A percentile compares a stretch with the other conserved stretches of the same genome.
These are phyloP conservation scores for Trifolium fragiferum DNA, from an alignment of 306 rosid species.

Conservation along the genomic window DNA sequence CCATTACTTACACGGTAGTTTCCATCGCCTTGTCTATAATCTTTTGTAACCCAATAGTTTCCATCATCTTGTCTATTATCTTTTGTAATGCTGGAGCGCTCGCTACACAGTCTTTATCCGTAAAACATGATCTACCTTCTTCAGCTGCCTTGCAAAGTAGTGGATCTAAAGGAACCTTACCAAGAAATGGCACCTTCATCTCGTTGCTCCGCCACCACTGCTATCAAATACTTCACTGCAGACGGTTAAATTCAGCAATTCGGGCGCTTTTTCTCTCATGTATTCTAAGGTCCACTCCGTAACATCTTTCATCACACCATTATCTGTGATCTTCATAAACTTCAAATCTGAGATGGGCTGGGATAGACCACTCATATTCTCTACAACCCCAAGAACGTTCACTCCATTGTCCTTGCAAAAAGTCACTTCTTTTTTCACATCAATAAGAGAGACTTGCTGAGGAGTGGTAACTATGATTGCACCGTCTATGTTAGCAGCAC, in stretches of 20 bases:
- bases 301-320: constrained; percentile 75
- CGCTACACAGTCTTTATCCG: constrained; percentile 57
- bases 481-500: constrained; percentile 76
- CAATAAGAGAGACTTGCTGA: constrained; percentile 87
- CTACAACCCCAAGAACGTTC: constrained; percentile 82
- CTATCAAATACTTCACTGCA: constrained; percentile 85
- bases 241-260: constrained; percentile 60
- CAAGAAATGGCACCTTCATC: constrained; percentile 86
- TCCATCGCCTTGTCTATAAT: constrained; percentile 70
- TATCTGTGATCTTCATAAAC: constrained; percentile 59
- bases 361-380: constrained; percentile 89
- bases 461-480: constrained; percentile 96
- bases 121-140: constrained; percentile 88
- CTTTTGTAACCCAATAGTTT: constrained; percentile 57
- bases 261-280: constrained; percentile 75
- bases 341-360: constrained; percentile 71
- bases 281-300: constrained; percentile 66
- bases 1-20: constrained; percentile 43
- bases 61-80: constrained; percentile 67
- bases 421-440: constrained; percentile 86
- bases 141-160: constrained; percentile 93
- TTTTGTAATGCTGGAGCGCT: constrained; percentile 83
- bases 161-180: constrained; percentile 92
- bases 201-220: constrained; percentile 82
- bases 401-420: constrained; percentile 89